Conservation (phyloP, 148 eudicot species). For the Linanthus parryae region DNA sequence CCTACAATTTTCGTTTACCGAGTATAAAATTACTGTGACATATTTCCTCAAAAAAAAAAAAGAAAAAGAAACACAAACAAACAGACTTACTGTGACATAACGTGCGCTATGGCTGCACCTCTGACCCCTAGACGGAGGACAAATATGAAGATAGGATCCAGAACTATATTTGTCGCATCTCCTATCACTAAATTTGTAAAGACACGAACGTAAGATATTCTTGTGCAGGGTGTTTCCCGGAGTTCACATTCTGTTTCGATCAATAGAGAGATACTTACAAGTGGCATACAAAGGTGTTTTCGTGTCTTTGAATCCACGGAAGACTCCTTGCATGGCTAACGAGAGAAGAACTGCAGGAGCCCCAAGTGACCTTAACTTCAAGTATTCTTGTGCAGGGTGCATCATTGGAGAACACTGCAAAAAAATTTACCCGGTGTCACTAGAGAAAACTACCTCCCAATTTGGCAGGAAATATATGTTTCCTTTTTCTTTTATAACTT, state of each 20-base stretch:
- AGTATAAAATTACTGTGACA: no score
- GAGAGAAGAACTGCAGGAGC: constrained; percentile 90
- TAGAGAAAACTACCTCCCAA: no score
- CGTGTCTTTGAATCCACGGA: constrained; percentile 82
- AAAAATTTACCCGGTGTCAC: no score
- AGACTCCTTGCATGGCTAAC: constrained; percentile 84
- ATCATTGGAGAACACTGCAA: constrained; percentile 68
- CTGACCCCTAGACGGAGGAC: constrained; percentile 47
- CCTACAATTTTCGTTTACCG: no score
- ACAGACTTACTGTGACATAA: constrained; percentile 81
- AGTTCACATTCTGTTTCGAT: no score
- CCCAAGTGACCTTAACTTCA: constrained; percentile 66
- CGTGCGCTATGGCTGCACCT: constrained; percentile 85
- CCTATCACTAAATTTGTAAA: constrained; percentile 46
- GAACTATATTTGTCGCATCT: constrained; percentile 53
- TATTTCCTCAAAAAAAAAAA: no score
- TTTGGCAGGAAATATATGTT: no score
- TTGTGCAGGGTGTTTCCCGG: no score
- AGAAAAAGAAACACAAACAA: no score
- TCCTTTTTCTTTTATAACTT: no score
- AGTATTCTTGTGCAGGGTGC: constrained; percentile 52
- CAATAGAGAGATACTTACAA: constrained; percentile 22
- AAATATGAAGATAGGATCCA: constrained; percentile 71
- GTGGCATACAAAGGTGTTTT: constrained; percentile 78
- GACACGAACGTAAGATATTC: background rate